These are phyloP conservation scores for Pleurotus citrinopileatus DNA, from an alignment of 768 basidiomycete species.

Conservation along the genomic window DNA sequence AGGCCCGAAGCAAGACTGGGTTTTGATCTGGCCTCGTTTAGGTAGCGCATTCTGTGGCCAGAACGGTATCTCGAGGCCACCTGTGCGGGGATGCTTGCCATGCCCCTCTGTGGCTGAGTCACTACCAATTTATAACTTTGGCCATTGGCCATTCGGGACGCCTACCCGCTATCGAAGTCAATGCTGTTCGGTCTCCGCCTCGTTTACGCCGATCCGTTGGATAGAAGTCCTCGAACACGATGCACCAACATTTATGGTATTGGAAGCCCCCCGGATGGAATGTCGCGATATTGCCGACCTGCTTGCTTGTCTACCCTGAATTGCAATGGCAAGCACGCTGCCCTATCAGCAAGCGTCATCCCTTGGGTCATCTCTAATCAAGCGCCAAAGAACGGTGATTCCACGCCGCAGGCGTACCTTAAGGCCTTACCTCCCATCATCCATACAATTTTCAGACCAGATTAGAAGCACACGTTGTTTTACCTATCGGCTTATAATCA, in stretches of 20 bases:
- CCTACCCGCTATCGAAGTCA: background rate
- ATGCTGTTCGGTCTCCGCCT: background rate
- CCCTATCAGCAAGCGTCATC: background rate
- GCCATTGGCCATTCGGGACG: background rate
- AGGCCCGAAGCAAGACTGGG: too few relatives aligned
- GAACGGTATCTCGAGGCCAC: too few relatives aligned
- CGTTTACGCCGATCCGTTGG: background rate
- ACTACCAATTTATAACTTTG: background rate
- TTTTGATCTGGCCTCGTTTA: too few relatives aligned
- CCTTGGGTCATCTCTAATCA: background rate
- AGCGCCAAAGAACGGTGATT: constrained; percentile 1
- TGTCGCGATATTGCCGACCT: too few relatives aligned
- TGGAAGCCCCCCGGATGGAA: too few relatives aligned
- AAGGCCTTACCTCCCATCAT: background rate
- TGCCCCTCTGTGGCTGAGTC: too few relatives aligned
- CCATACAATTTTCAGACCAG: background rate
- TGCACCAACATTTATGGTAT: too few relatives aligned
- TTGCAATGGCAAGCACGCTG: too few relatives aligned
- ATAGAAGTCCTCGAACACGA: background rate
- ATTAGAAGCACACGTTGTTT: constrained; percentile 2
- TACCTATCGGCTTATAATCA: background rate
- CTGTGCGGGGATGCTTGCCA: too few relatives aligned
- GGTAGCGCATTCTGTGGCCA: too few relatives aligned
- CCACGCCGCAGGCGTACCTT: background rate
- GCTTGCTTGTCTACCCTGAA: too few relatives aligned